Percentiles rank a stretch among this genome's conserved stretches.
Evolutionary conservation across 805 yeast genomes (phyloP).

Genomic region (Monosporozyma unispora): DNA sequence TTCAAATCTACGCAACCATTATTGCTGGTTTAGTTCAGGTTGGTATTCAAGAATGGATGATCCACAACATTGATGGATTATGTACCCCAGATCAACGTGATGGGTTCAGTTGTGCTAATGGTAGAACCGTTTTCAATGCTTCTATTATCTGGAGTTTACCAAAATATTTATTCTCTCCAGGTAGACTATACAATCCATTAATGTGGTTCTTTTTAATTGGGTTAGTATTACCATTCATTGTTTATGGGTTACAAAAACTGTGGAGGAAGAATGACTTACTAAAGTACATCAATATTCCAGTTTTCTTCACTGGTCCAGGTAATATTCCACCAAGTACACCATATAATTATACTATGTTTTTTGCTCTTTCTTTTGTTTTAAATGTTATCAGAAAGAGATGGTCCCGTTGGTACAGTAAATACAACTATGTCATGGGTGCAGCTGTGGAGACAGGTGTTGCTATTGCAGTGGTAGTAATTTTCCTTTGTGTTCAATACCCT

Average conservation of each 20-base stretch:
- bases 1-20: slow-evolving; percentile 35
- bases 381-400: slow-evolving; percentile 39
- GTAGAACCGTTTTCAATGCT: slow-evolving; percentile 39
- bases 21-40: slow-evolving; percentile 33
- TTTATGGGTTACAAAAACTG: slow-evolving; percentile 20
- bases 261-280: slow-evolving; percentile 20
- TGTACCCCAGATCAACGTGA: slow-evolving; percentile 35
- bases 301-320: slow-evolving; percentile 52
- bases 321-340: slow-evolving; percentile 70
- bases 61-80: slow-evolving; percentile 31
- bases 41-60: slow-evolving; percentile 36
- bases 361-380: slow-evolving; percentile 37
- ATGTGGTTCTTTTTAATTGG: slow-evolving; percentile 52
- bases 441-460: slow-evolving; percentile 62
- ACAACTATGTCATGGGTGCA: slow-evolving; percentile 50
- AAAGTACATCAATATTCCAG: slow-evolving; percentile 47
- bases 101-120: slow-evolving; percentile 38
- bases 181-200: slow-evolving; percentile 45
- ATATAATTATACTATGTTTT: slow-evolving; percentile 52
- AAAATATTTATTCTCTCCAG: slow-evolving; percentile 40
- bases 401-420: slow-evolving; percentile 51
- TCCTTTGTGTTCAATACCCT: slow-evolving; percentile 42
- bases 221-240: slow-evolving; percentile 32
- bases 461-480: slow-evolving; percentile 45
- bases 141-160: slow-evolving; percentile 48